Percentiles rank a stretch among this genome's conserved stretches.
Conservation (phyloP, 208 protist genomes). For the Phytomonas sp. region DNA sequence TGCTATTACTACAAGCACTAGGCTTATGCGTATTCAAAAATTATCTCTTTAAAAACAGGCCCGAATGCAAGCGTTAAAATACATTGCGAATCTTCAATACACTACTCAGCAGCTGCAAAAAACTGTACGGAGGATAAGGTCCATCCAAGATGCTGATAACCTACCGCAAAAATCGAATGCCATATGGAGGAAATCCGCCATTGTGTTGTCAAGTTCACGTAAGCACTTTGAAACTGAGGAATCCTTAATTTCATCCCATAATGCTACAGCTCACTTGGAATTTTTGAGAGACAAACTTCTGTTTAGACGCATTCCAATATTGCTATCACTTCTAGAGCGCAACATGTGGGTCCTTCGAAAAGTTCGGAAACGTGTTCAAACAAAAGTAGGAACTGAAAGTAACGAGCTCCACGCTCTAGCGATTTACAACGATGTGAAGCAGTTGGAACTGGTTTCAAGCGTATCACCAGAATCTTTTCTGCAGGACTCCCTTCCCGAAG, state of each 20-base stretch:
- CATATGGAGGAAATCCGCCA: neutral
- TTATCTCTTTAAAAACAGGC: neutral
- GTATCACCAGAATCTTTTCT: neutral
- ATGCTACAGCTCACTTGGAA: neutral
- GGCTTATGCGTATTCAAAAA: neutral
- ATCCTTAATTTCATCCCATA: neutral
- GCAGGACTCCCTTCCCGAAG: neutral
- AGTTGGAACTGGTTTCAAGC: neutral
- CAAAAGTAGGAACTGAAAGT: constrained; percentile 7
- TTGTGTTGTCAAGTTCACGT: neutral
- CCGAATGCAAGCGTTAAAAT: neutral
- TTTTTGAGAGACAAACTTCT: constrained; percentile 34
- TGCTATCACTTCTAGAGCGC: constrained; percentile 65
- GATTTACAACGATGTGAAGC: neutral
- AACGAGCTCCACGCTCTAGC: neutral
- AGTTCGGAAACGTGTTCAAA: constrained; percentile 11
- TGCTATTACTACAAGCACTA: neutral
- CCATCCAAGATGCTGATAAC: neutral
- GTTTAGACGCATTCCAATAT: constrained; percentile 52
- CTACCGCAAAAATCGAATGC: neutral
- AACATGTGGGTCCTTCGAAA: constrained; percentile 18
- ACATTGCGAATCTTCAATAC: neutral
- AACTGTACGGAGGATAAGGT: neutral
- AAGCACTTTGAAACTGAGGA: neutral
- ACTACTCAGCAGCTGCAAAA: neutral